Conservation (phyloP, 1,284 basidiomycete genomes). For the Ceratobasidium sp. region DNA sequence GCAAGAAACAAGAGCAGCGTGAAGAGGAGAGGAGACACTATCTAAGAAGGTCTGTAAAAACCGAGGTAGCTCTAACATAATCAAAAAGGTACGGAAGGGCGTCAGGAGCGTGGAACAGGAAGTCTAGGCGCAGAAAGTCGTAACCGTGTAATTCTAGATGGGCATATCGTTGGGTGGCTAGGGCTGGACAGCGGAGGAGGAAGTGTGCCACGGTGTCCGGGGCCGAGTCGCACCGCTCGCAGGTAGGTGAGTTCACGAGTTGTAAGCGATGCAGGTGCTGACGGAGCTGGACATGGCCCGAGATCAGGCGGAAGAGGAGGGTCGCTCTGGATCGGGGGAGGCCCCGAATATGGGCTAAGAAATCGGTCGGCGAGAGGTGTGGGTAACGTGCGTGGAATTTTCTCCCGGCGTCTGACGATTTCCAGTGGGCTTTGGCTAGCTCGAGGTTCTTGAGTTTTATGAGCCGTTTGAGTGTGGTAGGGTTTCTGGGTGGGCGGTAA, state of each 20-base stretch:
- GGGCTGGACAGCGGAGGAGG: background rate
- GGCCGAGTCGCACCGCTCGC: background rate
- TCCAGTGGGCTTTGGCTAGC: background rate
- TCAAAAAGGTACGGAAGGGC: too few relatives aligned
- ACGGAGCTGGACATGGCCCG: slow-evolving; percentile 23
- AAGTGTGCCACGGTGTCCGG: slow-evolving; percentile 8
- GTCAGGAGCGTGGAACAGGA: too few relatives aligned
- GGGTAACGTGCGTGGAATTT: background rate
- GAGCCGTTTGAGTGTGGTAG: background rate
- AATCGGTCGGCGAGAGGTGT: background rate
- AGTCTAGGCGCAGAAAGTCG: too few relatives aligned
- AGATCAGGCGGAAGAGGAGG: slow-evolving; percentile 9
- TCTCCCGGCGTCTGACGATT: background rate
- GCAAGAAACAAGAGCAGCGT: background rate
- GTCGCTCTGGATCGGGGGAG: background rate
- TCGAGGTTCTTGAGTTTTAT: background rate
- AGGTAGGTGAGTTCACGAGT: background rate
- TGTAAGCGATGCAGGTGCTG: background rate
- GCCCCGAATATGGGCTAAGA: background rate
- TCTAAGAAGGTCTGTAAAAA: too few relatives aligned
- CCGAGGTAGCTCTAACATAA: too few relatives aligned
- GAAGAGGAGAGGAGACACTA: too few relatives aligned
- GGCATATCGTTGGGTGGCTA: background rate
- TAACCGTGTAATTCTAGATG: background rate
- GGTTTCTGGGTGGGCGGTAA: background rate